Base-by-base conservation (phyloP, 2,329 filamentous ascomycete genomes). In the Xylaria sp. region DNA sequence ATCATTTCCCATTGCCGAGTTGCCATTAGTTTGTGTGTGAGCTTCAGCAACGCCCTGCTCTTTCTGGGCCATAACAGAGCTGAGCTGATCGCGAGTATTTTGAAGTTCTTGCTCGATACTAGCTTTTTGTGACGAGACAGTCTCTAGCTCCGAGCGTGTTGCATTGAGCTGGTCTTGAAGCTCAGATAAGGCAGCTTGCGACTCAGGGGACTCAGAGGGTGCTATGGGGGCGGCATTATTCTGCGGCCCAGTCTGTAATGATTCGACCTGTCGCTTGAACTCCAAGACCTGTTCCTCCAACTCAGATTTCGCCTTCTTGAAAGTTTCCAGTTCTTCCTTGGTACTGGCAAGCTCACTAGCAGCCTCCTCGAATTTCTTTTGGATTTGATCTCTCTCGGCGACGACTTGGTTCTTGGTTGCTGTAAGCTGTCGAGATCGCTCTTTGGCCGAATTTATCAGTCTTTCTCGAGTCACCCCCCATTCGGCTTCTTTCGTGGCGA, bases 101-200 rank as follows among this genome's bases (percentile, higher is more conserved):
- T 84, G 82, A 1, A 92, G 83, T 69, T 92, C 89, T 66, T 88
- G 82, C 71, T 93, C 88, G n/a, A 93, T 84, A 1, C 84, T 84
- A 21, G 89, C 84, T 79, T 93, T 94, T 77, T 96, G 90, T 10
- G 88, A 83, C 6, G 83, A 90, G 62, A 91, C 86, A 1, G 84
- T 84, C 51, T 90, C 89, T 10, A 96, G 85, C 73, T 94, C 88
- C 72, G 89, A 87, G 25, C 81, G 84, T 16, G 84, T 78, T 50
- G 82, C 78, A 1, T 78, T 72, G 8, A 90, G 80, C 69, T 89
- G 83, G 69, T 83, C 81, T 69, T 89, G 84, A 21, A 87, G 76
- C 57, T 82, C 79, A 9, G 79, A 72, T 5, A 84, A 76, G 75
- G 86, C 65, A 23, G 55, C 80, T 82, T 91, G 80, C 0, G 79